Conservation (phyloP, 306 rosid species). For the Begonia peltatifolia region DNA sequence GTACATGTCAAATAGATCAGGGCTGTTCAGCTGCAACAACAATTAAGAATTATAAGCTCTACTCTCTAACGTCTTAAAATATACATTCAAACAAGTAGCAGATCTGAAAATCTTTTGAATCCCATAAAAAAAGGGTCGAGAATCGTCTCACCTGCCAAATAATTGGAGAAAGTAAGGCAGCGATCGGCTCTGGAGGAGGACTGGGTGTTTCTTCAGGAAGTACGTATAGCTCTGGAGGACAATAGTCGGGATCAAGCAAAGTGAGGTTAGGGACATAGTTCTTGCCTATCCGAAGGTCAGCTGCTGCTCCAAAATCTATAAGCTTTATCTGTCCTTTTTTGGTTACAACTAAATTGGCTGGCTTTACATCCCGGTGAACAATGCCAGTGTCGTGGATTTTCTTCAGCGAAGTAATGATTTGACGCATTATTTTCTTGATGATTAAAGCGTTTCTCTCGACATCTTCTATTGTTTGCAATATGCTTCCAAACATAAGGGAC, state of each 20-base stretch:
- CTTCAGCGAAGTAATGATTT: conserved; percentile 65
- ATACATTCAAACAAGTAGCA: not conserved
- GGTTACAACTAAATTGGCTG: conserved; percentile 84
- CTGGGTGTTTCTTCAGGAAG: conserved; percentile 90
- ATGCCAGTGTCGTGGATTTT: conserved; percentile 88
- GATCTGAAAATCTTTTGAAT: too few relatives aligned
- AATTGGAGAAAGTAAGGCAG: conserved; percentile 78
- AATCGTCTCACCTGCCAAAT: conserved; percentile 71
- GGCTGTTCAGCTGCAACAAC: conserved; percentile 76
- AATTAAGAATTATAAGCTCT: conserved; percentile 15
- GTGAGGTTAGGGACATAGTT: conserved; percentile 56
- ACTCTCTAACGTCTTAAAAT: not conserved
- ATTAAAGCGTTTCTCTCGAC: conserved; percentile 59
- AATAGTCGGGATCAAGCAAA: conserved; percentile 76
- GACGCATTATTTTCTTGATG: conserved; percentile 92
- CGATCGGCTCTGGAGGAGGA: conserved; percentile 90
- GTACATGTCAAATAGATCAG: conserved; percentile 88
- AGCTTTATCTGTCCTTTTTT: conserved; percentile 67
- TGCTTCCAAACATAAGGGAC: conserved; percentile 80
- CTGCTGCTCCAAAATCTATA: conserved; percentile 92
- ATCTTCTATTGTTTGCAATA: conserved; percentile 64
- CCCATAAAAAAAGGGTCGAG: too few relatives aligned
- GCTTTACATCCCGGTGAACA: conserved; percentile 91
- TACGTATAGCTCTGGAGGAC: conserved; percentile 84
- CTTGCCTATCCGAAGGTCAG: conserved; percentile 90